phyloP scores from a whole-genome alignment of 2,329 filamentous ascomycete genomes.

The Alternaria rosae region DNA sequence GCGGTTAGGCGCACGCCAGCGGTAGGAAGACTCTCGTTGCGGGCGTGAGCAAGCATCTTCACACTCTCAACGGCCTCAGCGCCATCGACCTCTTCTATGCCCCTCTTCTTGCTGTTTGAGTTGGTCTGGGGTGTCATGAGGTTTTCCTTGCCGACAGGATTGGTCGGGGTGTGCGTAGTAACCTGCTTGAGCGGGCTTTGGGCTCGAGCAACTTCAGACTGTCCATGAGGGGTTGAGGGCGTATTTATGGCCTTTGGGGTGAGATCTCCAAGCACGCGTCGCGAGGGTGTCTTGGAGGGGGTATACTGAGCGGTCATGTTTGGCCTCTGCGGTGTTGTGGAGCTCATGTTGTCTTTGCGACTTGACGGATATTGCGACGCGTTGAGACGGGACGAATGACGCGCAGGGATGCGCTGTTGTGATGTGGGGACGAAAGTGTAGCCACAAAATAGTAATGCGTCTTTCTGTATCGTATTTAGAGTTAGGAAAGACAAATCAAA shows the following conservation, averaged over 20 bases:
- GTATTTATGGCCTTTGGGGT: slow-evolving; percentile 46
- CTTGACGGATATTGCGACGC: slow-evolving; percentile 25
- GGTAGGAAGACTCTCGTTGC: slow-evolving; percentile 22
- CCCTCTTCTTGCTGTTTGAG: slow-evolving; percentile 43
- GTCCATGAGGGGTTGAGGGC: slow-evolving; percentile 35
- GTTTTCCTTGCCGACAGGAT: slow-evolving; percentile 42
- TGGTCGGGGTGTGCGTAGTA: slow-evolving; percentile 31
- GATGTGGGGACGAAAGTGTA: neutral
- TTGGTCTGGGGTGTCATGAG: slow-evolving; percentile 19
- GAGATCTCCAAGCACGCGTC: slow-evolving; percentile 48
- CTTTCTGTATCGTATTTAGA: neutral
- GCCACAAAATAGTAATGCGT: slow-evolving; percentile 11
- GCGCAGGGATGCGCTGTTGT: slow-evolving; percentile 9
- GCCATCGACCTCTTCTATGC: slow-evolving; percentile 47
- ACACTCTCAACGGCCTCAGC: slow-evolving; percentile 35
- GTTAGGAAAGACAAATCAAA: neutral
- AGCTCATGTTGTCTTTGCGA: slow-evolving; percentile 27
- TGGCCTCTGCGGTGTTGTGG: slow-evolving; percentile 31
- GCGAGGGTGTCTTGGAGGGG: slow-evolving; percentile 38
- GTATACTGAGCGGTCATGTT: slow-evolving; percentile 36
- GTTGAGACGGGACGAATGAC: slow-evolving; percentile 24
- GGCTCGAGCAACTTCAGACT: slow-evolving; percentile 32
- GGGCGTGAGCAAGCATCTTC: slow-evolving; percentile 36
- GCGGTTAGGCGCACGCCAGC: slow-evolving; percentile 30
- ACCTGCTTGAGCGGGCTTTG: slow-evolving; percentile 48